Percentiles rank a stretch among this genome's conserved stretches.
These are phyloP conservation scores for Dillenia suffruticosa DNA, from an alignment of 164 flowering plant genomes.

Conservation along the genomic window DNA sequence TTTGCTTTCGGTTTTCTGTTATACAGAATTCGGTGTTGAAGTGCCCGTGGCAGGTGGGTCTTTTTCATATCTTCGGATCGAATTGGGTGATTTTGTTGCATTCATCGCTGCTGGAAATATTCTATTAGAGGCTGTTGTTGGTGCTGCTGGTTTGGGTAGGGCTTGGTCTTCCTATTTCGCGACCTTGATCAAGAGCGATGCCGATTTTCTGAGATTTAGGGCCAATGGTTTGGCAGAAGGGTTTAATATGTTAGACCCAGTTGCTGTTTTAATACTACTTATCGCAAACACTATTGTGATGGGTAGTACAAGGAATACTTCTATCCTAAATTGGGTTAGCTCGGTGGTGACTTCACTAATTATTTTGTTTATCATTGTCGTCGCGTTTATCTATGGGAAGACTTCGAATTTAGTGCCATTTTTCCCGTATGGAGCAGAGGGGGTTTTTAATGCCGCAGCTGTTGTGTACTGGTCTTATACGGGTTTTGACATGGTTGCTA, in stretches of 20 bases:
- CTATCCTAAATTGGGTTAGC: slow-evolving; percentile 45
- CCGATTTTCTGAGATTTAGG: slow-evolving; percentile 45
- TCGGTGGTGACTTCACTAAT: slow-evolving; percentile 31
- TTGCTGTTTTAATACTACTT: slow-evolving; percentile 49
- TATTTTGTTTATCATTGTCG: slow-evolving; percentile 45
- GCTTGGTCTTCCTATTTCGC: slow-evolving; percentile 76
- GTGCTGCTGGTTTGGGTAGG: slow-evolving; percentile 70
- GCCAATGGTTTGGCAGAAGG: slow-evolving; percentile 35
- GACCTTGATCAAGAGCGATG: slow-evolving; percentile 31
- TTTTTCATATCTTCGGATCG: slow-evolving; percentile 61
- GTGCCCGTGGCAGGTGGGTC: slow-evolving; percentile 86
- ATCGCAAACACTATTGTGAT: slow-evolving; percentile 45
- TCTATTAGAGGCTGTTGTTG: slow-evolving; percentile 60
- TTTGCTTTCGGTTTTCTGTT: slow-evolving; percentile 65
- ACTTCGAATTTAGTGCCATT: slow-evolving; percentile 50
- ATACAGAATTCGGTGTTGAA: slow-evolving; percentile 72
- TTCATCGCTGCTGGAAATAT: slow-evolving; percentile 71
- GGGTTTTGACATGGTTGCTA: slow-evolving; percentile 85
- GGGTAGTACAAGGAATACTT: slow-evolving; percentile 47
- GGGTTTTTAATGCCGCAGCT: slow-evolving; percentile 66
- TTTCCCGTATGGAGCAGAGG: slow-evolving; percentile 52
- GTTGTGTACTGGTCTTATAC: slow-evolving; percentile 79
- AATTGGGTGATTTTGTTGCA: slow-evolving; percentile 73
- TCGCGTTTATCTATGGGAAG: slow-evolving; percentile 45
- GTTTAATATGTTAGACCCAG: slow-evolving; percentile 62